Evolutionary conservation across 345 rosid species (phyloP).

Genomic region (Populus ilicifolia): DNA sequence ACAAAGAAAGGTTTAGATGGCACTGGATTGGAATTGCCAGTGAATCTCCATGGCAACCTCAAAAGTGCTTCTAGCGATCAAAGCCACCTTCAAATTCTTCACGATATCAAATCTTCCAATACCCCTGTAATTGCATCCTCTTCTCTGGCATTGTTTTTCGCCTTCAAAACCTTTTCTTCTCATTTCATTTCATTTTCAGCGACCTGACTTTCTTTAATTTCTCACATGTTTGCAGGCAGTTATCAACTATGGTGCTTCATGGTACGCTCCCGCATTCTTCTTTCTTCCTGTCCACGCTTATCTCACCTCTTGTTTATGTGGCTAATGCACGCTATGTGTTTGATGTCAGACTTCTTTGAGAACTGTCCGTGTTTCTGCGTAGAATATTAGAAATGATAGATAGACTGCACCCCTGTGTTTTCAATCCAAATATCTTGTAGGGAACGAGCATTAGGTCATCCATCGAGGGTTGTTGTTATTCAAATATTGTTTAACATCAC

Average conservation of each 20-base stretch:
- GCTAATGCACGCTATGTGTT: constrained; percentile 39
- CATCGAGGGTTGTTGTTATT: too few species aligned
- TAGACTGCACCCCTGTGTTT: too few species aligned
- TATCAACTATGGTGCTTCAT: constrained; percentile 63
- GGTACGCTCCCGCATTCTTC: constrained; percentile 26
- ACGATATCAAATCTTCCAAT: constrained; percentile 45
- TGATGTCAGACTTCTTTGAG: constrained; percentile 33
- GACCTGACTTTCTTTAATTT: background rate
- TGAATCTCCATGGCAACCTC: constrained; percentile 47
- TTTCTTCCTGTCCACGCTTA: background rate
- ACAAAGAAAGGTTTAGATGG: constrained; percentile 32
- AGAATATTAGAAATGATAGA: background rate
- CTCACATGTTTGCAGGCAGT: constrained; percentile 37
- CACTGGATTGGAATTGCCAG: constrained; percentile 28
- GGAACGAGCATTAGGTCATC: background rate
- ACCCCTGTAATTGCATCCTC: constrained; percentile 29
- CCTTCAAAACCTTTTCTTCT: background rate
- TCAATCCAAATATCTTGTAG: background rate
- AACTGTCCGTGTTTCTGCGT: background rate
- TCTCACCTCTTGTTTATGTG: background rate
- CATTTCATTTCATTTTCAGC: background rate
- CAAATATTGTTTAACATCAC: too few species aligned
- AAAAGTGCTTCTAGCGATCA: constrained; percentile 48
- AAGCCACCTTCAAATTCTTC: constrained; percentile 38
- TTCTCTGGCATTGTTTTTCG: background rate